Conservation (phyloP, 352 stramenopile genomes). For the Pseudoperonospora humuli region DNA sequence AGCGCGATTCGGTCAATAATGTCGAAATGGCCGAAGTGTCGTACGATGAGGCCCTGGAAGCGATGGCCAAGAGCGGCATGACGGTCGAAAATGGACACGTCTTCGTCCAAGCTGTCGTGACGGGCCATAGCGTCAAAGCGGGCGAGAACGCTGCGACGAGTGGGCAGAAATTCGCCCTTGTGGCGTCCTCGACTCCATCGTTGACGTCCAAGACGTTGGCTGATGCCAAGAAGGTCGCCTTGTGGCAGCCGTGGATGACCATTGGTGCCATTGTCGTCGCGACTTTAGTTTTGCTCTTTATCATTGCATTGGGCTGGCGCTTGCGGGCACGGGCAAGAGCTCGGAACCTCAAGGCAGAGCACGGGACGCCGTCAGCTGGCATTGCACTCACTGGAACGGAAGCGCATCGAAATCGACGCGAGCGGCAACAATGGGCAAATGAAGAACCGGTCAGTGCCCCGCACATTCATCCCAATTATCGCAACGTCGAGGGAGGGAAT, state of each 20-base stretch:
- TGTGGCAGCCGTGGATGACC: slow-evolving; percentile 78
- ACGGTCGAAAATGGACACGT: slow-evolving; percentile 30
- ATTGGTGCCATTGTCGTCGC: slow-evolving; percentile 47
- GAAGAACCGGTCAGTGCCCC: slow-evolving; percentile 13
- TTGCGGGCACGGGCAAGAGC: slow-evolving; percentile 26
- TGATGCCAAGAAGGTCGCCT: slow-evolving; percentile 2
- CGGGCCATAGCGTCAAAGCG: slow-evolving; percentile 58
- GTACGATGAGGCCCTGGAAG: slow-evolving; percentile 37
- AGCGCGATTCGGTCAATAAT: slow-evolving; percentile 64
- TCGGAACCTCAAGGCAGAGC: slow-evolving; percentile 15
- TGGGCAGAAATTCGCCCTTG: slow-evolving; percentile 61
- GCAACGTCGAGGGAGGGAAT: slow-evolving; percentile 18
- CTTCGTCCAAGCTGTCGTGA: slow-evolving; percentile 54
- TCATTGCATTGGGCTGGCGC: slow-evolving; percentile 46
- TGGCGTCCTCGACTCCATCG: slow-evolving; percentile 63
- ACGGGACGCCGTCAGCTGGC: slow-evolving; percentile 6
- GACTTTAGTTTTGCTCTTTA: slow-evolving; percentile 41
- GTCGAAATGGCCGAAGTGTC: slow-evolving; percentile 71
- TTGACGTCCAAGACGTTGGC: slow-evolving; percentile 25
- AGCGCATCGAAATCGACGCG: slow-evolving; percentile 3
- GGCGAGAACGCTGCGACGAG: slow-evolving; percentile 31
- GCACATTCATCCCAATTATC: slow-evolving; percentile 24
- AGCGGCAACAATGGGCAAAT: slow-evolving; percentile 9
- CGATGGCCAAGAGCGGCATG: slow-evolving; percentile 21
- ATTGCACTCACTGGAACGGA: slow-evolving; percentile 9